Conservation (phyloP, 2,329 filamentous ascomycete genomes). For the Penicillium corylophilum region DNA sequence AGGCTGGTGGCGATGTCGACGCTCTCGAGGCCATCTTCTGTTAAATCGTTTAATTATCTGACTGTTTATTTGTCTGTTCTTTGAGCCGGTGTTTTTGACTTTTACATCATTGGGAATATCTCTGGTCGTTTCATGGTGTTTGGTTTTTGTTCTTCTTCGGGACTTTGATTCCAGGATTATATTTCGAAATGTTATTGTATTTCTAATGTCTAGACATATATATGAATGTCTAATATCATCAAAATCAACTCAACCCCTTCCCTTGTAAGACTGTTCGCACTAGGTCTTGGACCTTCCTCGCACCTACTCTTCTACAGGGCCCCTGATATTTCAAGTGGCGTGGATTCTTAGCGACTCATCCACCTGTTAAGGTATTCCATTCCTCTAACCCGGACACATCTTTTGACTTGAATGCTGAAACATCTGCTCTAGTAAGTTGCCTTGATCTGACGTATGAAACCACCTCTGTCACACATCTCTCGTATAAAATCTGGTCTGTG, state of each 20-base stretch:
- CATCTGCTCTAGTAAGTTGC: not conserved
- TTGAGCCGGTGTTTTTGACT: conserved; percentile 22
- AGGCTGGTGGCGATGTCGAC: conserved; percentile 48
- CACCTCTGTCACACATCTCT: not conserved
- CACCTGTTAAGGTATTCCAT: not conserved
- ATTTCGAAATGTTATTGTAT: conserved; percentile 21
- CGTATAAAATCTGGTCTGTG: not conserved
- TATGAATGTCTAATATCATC: conserved; percentile 13
- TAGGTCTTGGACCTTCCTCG: not conserved
- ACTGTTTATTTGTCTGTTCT: conserved; percentile 13
- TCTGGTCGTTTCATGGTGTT: conserved; percentile 26
- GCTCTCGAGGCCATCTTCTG: conserved; percentile 43
- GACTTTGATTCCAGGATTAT: conserved; percentile 12
- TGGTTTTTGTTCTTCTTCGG: conserved; percentile 11
- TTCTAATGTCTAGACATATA: conserved; percentile 23
- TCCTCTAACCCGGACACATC: not conserved
- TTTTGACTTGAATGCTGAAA: not conserved
- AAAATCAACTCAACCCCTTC: not conserved
- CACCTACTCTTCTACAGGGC: not conserved
- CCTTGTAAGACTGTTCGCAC: not conserved
- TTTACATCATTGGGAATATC: conserved; percentile 27
- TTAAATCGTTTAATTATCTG: conserved; percentile 25
- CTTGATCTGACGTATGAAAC: not conserved
- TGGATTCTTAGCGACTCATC: not conserved
- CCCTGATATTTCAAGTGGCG: not conserved